Evolutionary conservation across 441 rosid genomes (phyloP), one percentile per base, ranked within the genome.

Genomic region (Jatropha podagrica): DNA sequence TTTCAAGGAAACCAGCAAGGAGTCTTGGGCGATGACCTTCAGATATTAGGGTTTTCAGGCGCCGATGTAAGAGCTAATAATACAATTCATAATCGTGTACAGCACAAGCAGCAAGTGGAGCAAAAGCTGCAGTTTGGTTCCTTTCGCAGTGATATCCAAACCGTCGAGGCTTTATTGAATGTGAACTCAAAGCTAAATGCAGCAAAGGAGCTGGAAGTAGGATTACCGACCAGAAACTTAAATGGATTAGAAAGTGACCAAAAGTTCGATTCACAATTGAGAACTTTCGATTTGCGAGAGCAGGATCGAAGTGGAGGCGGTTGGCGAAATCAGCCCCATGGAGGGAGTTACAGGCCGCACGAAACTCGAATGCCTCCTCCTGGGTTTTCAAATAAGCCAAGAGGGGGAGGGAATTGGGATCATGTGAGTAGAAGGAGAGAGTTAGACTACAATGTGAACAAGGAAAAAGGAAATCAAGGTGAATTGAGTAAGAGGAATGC

Each of bases 91-190:
- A 80, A 86, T 71, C 79, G 81, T 61, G 56, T 76, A 4, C 90
- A 82, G 44, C 91, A 76, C 13, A 75, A 76, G 72, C 91, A 74
- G 70, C 85, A 74, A 74, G 76, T 77, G n/a, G 82, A 73, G 37
- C 91, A 79, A 14, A 85, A 83, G 76, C 80, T 94, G 62, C 79
- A 77, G 38, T 90, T 91, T 77, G 94, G 97, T 42, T 86, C 96
- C 60, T 83, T 87, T 66, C 86, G 86, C 0, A 83, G 78, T 68
- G 88, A 88, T 65, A 48, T 82, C 68, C 88, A 77, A n/a, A 79
- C 74, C 26, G 66, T 81, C 20, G 82, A 83, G 26, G 74, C 85
- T 51, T 68, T 83, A 37, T 73, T 67, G 26, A 80, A 82, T 68
- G 85, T 78, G 48, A 85, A 70, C 77, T 84, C 81, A 48, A 75